Conservation (phyloP, 225 moss, liverwort and hornwort genomes). For the Physcomitrellopsis africana region DNA sequence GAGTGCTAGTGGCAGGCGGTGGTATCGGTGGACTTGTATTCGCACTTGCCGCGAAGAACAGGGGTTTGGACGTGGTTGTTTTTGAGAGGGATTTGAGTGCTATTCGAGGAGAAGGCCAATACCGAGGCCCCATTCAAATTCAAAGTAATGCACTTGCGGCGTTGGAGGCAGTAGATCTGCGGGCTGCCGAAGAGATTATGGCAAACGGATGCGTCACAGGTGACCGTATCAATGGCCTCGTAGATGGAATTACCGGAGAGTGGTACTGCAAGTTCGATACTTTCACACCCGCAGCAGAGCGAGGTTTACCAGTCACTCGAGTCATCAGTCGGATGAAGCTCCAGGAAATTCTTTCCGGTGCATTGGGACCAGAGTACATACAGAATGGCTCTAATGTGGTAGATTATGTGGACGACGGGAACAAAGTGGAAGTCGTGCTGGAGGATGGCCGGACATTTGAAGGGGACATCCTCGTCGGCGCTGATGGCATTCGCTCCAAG, state of each 20-base stretch:
- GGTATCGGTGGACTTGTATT: conserved; percentile 96
- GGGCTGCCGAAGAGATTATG: conserved; percentile 78
- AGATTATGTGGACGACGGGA: conserved; percentile 79
- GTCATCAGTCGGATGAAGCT: conserved; percentile 97
- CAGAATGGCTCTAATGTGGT: conserved; percentile 82
- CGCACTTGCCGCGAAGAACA: conserved; percentile 83
- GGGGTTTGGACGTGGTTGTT: conserved; percentile 83
- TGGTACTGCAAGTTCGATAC: conserved; percentile 99
- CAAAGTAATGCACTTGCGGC: conserved; percentile 96
- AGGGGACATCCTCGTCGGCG: conserved; percentile 88
- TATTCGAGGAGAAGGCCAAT: conserved; percentile 93
- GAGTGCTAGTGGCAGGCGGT: conserved; percentile 82
- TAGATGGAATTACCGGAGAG: conserved; percentile 80
- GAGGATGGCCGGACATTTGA: conserved; percentile 87
- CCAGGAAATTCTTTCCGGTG: conserved; percentile 67
- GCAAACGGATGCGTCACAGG: conserved; percentile 88
- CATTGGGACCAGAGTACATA: conserved; percentile 70
- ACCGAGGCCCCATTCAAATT: conserved; percentile 94
- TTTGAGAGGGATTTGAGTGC: conserved; percentile 95
- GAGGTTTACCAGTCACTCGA: conserved; percentile 93
- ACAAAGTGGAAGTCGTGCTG: conserved; percentile 75
- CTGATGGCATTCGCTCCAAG: conserved; percentile 92
- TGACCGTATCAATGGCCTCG: conserved; percentile 95
- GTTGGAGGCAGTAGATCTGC: conserved; percentile 82
- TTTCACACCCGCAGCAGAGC: conserved; percentile 86